Percentiles rank a stretch among this genome's conserved stretches.
phyloP scores from a whole-genome alignment of 306 rosid genomes.

The Acacia melanoxylon region DNA sequence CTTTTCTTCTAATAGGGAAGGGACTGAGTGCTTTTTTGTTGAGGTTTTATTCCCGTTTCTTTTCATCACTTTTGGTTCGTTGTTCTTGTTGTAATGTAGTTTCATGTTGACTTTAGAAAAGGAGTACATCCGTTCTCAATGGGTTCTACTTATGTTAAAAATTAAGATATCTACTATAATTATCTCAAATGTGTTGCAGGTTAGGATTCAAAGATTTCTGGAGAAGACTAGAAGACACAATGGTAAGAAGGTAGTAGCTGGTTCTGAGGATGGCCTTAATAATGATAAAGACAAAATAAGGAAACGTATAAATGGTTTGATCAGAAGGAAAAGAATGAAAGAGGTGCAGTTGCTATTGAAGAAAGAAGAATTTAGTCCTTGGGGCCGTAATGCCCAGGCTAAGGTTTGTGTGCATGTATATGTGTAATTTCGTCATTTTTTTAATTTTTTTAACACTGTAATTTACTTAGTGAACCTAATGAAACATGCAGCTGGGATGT shows the following conservation, averaged over 20 bases:
- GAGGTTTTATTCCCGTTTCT: neutral
- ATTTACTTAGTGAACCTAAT: slow-evolving; percentile 20
- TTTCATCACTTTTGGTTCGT: neutral
- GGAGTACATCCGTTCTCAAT: neutral
- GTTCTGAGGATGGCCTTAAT: slow-evolving; percentile 41
- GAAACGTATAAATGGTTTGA: slow-evolving; percentile 61
- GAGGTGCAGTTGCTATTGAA: slow-evolving; percentile 64
- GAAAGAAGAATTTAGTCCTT: slow-evolving; percentile 66
- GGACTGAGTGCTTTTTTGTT: neutral
- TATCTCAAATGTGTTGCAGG: slow-evolving; percentile 42
- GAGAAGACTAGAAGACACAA: slow-evolving; percentile 52
- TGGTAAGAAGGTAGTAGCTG: slow-evolving; percentile 42
- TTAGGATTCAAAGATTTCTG: slow-evolving; percentile 65
- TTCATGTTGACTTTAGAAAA: neutral
- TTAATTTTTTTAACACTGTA: slow-evolving; percentile 1
- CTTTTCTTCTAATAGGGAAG: neutral
- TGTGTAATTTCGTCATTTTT: neutral
- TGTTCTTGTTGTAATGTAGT: slow-evolving; percentile 1
- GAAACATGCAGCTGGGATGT: slow-evolving; percentile 77
- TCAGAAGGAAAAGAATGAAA: slow-evolving; percentile 58
- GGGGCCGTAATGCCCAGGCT: slow-evolving; percentile 76
- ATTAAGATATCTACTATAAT: slow-evolving; percentile 5
- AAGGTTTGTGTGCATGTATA: slow-evolving; percentile 51
- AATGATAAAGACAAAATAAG: slow-evolving; percentile 65
- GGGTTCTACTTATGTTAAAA: neutral